These are phyloP conservation scores for Alisma plantagoaquatica DNA, from an alignment of 106 monocot species.

Conservation along the genomic window DNA sequence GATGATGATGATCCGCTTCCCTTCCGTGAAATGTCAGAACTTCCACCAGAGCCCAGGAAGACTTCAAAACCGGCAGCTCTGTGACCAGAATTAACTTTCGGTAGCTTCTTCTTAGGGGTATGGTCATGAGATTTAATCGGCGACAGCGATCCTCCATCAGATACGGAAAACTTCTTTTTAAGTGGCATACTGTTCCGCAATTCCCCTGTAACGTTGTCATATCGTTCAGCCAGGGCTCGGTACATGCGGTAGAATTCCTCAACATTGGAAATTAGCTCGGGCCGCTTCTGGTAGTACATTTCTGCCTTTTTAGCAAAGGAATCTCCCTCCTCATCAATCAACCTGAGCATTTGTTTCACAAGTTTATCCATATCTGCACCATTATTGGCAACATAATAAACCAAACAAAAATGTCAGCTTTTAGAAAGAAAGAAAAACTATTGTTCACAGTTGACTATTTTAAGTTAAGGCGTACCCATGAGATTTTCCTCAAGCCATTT, in stretches of 20 bases:
- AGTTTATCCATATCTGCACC: conserved; percentile 12
- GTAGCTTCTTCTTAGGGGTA: neutral
- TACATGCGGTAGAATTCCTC: conserved; percentile 27
- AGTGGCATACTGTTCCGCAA: conserved; percentile 6
- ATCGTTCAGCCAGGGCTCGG: conserved; percentile 14
- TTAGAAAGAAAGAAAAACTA: too few species aligned
- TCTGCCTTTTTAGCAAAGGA: conserved; percentile 30
- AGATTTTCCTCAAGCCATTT: conserved; percentile 21
- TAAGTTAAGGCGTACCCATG: conserved; percentile 11
- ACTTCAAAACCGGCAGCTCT: conserved; percentile 18
- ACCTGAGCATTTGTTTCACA: conserved; percentile 15
- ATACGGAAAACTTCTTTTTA: neutral
- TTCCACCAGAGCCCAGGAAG: conserved; percentile 19
- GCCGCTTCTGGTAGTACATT: conserved; percentile 31
- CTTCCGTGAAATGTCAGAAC: conserved; percentile 15
- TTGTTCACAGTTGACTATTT: too few species aligned
- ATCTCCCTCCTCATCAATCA: conserved; percentile 25
- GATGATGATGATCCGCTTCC: conserved; percentile 2
- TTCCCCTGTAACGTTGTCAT: conserved; percentile 19
- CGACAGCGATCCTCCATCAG: neutral
- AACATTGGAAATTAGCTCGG: conserved; percentile 24
- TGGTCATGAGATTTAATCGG: conserved; percentile 2
- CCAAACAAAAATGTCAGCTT: too few species aligned
- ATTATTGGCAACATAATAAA: too few species aligned
- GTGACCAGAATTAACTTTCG: neutral